A percentile compares a stretch with the other conserved stretches of the same genome.
Conservation (phyloP, 2,329 filamentous ascomycete species). For the Cladosporium sp. region DNA sequence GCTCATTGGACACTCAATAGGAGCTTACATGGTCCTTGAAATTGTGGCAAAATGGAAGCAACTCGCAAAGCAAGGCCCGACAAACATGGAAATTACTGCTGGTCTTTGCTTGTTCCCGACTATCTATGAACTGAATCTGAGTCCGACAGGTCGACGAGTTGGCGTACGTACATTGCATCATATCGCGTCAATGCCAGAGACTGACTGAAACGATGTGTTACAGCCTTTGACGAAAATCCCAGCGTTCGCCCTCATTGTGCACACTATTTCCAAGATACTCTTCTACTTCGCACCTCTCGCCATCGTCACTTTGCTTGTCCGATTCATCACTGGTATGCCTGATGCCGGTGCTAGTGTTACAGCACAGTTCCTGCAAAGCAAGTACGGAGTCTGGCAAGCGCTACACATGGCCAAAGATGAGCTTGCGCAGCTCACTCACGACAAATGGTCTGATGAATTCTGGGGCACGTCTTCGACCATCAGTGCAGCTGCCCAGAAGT, state of each 20-base stretch:
- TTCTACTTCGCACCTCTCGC: conserved; percentile 44
- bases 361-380: conserved; percentile 51
- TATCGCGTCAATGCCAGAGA: not conserved
- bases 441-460: conserved; percentile 59
- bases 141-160: conserved; percentile 43
- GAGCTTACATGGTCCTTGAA: conserved; percentile 49
- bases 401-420: conserved; percentile 61
- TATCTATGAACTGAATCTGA: conserved; percentile 48
- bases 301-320: conserved; percentile 45
- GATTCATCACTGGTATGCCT: conserved; percentile 44
- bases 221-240: conserved; percentile 30
- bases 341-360: conserved; percentile 50
- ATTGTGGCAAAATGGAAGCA: conserved; percentile 27
- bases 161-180: conserved; percentile 34
- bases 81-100: conserved; percentile 26
- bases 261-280: conserved; percentile 36
- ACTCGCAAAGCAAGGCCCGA: conserved; percentile 5
- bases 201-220: not conserved
- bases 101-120: conserved; percentile 49
- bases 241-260: conserved; percentile 37
- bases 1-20: conserved; percentile 50
- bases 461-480: conserved; percentile 51
- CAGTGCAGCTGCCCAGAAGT: not conserved
- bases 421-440: conserved; percentile 56
- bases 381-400: conserved; percentile 54